Base-by-base conservation (phyloP, 2,329 filamentous ascomycete genomes). In the Didymosphaeria variabile region DNA sequence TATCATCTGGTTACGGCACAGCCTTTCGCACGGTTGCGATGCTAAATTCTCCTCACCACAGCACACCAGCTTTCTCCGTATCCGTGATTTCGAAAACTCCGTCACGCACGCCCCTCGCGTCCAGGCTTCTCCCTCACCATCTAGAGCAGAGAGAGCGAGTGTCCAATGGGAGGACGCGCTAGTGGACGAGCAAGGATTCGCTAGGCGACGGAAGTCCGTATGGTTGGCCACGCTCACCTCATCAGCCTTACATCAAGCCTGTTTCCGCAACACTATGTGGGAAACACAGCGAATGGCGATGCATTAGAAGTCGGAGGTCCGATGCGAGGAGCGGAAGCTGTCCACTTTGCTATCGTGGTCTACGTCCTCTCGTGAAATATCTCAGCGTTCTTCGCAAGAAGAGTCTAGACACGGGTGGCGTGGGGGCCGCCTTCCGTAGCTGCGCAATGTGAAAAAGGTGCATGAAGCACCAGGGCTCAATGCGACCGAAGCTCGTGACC, bases 121-220 rank as follows among this genome's bases (percentile, higher is more conserved):
- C 13, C 36, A 40, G 29, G 53, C 53, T 46, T 55, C 42, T 45
- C 53, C 53, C 53, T 55, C 53, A 55, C 53, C 53, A 55, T 55
- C 40, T 10, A 21, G n/a, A 36, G 29, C 42, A 46, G 34, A 42
- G 31, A 40, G 52, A 21, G 23, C 6, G 15, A 9, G 3, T 17
- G 29, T 19, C 53, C 53, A 55, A 55, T 55, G n/a, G 36, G 29
- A 9, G 42, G 2, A 29, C 53, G 42, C 53, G 40, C 38, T 55
- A 26, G 32, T 9, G 26, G 15, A 38, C 19, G 9, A 9, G 40
- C 40, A 44, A 26, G 38, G 53, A 55, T 45, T n/a, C 23, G 50
- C 50, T 53, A 53, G 50, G 50, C 50, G 50, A 53, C 50, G 50
- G 50, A 53, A 26, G 50, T 53, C 50, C 50, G 50, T n/a, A 50